These are phyloP conservation scores for Cyphellophora attinorum DNA, from an alignment of 2,329 filamentous ascomycete species.

Conservation along the genomic window DNA sequence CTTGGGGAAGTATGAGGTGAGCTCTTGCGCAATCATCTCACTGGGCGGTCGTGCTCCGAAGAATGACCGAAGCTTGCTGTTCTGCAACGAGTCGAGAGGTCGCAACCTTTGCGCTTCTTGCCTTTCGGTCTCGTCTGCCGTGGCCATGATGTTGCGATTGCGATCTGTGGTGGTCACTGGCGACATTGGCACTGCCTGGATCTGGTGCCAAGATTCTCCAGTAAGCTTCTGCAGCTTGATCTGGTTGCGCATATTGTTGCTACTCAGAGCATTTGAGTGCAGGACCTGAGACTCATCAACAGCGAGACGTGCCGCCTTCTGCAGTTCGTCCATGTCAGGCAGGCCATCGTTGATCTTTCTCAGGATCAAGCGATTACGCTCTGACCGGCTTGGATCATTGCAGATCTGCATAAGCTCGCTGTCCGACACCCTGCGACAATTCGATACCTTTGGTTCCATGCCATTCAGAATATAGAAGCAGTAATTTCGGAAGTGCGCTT, in stretches of 20 bases:
- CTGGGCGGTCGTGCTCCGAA: conserved; percentile 88
- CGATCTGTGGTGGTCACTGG: conserved; percentile 43
- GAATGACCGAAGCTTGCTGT: conserved; percentile 49
- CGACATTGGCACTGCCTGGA: conserved; percentile 71
- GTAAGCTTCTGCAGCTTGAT: conserved; percentile 82
- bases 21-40: conserved; percentile 91
- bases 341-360: conserved; percentile 87
- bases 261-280: conserved; percentile 51
- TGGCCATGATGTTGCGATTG: conserved; percentile 24
- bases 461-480: conserved; percentile 93
- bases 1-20: conserved; percentile 95
- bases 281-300: conserved; percentile 73
- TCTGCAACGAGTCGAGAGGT: conserved; percentile 19
- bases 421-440: conserved; percentile 75
- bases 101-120: conserved; percentile 20
- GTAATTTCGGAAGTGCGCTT: conserved; percentile 88
- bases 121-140: conserved; percentile 39
- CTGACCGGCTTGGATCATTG: conserved; percentile 72
- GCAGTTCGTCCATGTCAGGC: conserved; percentile 76
- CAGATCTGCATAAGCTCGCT: conserved; percentile 85
- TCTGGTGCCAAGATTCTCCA: conserved; percentile 76
- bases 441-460: conserved; percentile 67
- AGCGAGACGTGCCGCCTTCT: conserved; percentile 79
- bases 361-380: conserved; percentile 83
- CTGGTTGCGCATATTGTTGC: conserved; percentile 66